Percentiles rank a stretch among this genome's conserved stretches.
Conservation (phyloP, 495 filamentous ascomycete genomes). For the Xylaria sp. region DNA sequence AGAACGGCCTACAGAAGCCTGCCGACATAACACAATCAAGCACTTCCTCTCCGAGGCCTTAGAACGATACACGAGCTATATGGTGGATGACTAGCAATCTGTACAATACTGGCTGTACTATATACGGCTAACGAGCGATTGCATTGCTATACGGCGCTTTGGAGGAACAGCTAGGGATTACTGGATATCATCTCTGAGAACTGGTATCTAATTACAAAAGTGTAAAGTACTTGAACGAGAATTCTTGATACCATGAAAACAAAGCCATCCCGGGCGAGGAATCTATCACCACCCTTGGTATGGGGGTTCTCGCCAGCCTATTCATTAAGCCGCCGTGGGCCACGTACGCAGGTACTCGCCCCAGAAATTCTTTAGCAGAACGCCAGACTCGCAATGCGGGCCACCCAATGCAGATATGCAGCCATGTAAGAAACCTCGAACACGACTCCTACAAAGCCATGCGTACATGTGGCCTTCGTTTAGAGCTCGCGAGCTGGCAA, state of each 20-base stretch:
- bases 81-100: constrained; percentile 2
- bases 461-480: constrained; percentile 1
- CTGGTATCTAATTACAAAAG: constrained; percentile 45
- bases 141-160: neutral
- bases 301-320: constrained; percentile 23
- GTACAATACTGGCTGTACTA: constrained; percentile 17
- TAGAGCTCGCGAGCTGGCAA: constrained; percentile 2
- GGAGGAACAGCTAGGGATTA: constrained; percentile 4
- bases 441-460: constrained; percentile 31
- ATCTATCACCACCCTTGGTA: constrained; percentile 18
- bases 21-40: neutral
- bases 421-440: constrained; percentile 40
- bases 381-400: constrained; percentile 35
- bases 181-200: constrained; percentile 41
- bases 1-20: constrained; percentile 38
- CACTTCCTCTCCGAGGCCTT: neutral
- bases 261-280: constrained; percentile 26
- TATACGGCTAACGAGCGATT: neutral
- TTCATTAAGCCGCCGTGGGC: constrained; percentile 27
- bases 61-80: neutral
- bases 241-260: constrained; percentile 14
- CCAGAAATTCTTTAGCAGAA: constrained; percentile 33
- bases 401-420: constrained; percentile 45
- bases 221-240: constrained; percentile 21
- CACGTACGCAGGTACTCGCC: constrained; percentile 16